These are phyloP conservation scores for Irpex sp. DNA, from an alignment of 1,284 basidiomycete genomes.

Conservation along the genomic window DNA sequence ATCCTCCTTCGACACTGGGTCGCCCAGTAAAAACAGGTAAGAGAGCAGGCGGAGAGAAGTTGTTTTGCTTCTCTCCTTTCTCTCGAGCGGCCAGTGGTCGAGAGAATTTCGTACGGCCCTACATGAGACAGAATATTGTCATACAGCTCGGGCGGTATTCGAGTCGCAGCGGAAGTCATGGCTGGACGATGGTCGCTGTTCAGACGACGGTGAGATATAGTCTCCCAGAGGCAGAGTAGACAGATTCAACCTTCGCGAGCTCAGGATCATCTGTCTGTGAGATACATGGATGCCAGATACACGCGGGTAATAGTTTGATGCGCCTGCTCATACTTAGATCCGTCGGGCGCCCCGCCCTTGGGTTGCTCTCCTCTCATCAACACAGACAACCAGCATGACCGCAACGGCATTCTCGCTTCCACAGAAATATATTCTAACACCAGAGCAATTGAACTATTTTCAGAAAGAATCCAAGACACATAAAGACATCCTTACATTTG, in stretches of 20 bases:
- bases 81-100: neutral
- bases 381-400: slow-evolving; percentile 25
- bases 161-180: neutral
- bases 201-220: neutral
- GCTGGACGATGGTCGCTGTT: neutral
- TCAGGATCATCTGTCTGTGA: no score
- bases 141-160: neutral
- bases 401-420: slow-evolving; percentile 27
- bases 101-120: neutral
- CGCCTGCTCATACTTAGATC: neutral
- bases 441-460: slow-evolving; percentile 81
- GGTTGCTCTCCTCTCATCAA: slow-evolving; percentile 20
- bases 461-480: slow-evolving; percentile 69
- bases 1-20: neutral
- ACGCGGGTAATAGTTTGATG: neutral
- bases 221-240: no score
- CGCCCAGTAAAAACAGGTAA: neutral
- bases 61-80: neutral
- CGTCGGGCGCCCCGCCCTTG: neutral
- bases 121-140: neutral
- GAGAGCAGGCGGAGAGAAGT: neutral
- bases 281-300: neutral
- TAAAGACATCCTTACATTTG: slow-evolving; percentile 66
- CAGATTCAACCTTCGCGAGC: no score
- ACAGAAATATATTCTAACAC: slow-evolving; percentile 78